Conservation (phyloP, 2,329 filamentous ascomycete genomes). For the Neofusicoccum parvum region DNA sequence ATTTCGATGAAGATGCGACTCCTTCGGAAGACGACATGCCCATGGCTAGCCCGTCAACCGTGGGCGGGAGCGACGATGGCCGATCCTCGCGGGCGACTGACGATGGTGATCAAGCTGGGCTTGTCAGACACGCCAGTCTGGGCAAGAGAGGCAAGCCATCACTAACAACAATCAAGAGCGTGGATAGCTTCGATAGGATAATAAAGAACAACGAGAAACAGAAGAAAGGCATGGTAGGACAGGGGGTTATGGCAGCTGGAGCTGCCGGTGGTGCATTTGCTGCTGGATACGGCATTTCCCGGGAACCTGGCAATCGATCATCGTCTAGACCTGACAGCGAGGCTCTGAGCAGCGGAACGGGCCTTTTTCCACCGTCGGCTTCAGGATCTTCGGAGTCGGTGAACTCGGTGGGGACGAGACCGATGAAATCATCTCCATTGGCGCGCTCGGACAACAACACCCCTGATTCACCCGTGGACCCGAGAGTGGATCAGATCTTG, state of each 20-base stretch:
- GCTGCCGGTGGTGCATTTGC: slow-evolving; percentile 26
- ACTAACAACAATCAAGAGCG: slow-evolving; percentile 50
- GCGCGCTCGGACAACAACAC: not conserved
- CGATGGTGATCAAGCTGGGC: slow-evolving; percentile 38
- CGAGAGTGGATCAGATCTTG: slow-evolving; percentile 29
- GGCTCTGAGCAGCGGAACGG: slow-evolving; percentile 36
- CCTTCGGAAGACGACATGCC: slow-evolving; percentile 43
- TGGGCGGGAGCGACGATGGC: slow-evolving; percentile 25
- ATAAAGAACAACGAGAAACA: slow-evolving; percentile 24
- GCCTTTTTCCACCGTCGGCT: slow-evolving; percentile 36
- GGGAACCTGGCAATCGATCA: slow-evolving; percentile 10
- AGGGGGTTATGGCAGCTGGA: slow-evolving; percentile 20
- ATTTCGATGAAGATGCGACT: slow-evolving; percentile 39
- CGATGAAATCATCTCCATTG: slow-evolving; percentile 11
- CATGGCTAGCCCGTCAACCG: slow-evolving; percentile 27
- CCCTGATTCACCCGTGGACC: slow-evolving; percentile 25
- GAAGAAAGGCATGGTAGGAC: slow-evolving; percentile 24
- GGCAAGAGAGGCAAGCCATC: slow-evolving; percentile 51
- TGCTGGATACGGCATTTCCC: slow-evolving; percentile 28
- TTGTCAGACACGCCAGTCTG: slow-evolving; percentile 53
- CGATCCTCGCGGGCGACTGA: slow-evolving; percentile 34
- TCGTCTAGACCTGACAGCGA: slow-evolving; percentile 28
- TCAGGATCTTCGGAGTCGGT: slow-evolving; percentile 35
- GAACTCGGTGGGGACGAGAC: slow-evolving; percentile 29
- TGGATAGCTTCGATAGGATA: slow-evolving; percentile 35